Conservation (phyloP, 1,284 basidiomycete genomes). For the Phylloporus sp. region DNA sequence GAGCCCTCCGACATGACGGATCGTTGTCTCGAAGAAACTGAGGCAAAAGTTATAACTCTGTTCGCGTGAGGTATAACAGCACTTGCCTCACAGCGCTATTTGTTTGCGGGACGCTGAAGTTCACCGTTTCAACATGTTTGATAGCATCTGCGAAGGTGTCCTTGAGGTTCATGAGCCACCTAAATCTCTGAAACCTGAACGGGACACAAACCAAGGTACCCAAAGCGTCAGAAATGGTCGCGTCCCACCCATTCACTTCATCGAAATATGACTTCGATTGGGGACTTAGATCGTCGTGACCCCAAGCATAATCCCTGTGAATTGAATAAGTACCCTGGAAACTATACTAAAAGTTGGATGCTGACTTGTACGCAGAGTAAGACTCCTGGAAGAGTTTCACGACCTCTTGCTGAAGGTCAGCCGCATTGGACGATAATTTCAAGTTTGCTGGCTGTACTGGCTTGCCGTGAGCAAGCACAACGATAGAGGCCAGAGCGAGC, state of each 20-base stretch:
- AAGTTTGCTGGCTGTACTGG: constrained; percentile 52
- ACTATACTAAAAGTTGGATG: constrained; percentile 7
- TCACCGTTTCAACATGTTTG: constrained; percentile 50
- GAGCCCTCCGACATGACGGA: constrained; percentile 75
- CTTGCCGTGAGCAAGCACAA: constrained; percentile 28
- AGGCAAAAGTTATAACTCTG: background rate
- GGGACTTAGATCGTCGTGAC: constrained; percentile 66
- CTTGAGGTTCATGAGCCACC: constrained; percentile 40
- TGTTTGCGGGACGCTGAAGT: constrained; percentile 57
- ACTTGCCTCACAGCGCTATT: constrained; percentile 54
- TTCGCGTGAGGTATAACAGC: background rate
- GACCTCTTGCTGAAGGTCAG: constrained; percentile 48
- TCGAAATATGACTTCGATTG: constrained; percentile 54
- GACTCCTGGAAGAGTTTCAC: constrained; percentile 58
- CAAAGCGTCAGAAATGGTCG: constrained; percentile 66
- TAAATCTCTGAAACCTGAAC: background rate
- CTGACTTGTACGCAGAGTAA: constrained; percentile 63
- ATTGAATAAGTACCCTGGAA: background rate
- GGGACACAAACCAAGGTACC: constrained; percentile 56
- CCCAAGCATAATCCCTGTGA: constrained; percentile 59
- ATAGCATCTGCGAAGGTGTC: constrained; percentile 60
- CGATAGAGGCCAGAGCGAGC: constrained; percentile 14
- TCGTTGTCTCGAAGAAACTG: constrained; percentile 88
- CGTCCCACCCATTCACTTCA: constrained; percentile 71
- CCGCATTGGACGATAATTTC: constrained; percentile 47